Percentiles rank a stretch among this genome's conserved stretches.
Conservation (phyloP, 1,284 basidiomycete genomes). For the Entoloma clypeatum region DNA sequence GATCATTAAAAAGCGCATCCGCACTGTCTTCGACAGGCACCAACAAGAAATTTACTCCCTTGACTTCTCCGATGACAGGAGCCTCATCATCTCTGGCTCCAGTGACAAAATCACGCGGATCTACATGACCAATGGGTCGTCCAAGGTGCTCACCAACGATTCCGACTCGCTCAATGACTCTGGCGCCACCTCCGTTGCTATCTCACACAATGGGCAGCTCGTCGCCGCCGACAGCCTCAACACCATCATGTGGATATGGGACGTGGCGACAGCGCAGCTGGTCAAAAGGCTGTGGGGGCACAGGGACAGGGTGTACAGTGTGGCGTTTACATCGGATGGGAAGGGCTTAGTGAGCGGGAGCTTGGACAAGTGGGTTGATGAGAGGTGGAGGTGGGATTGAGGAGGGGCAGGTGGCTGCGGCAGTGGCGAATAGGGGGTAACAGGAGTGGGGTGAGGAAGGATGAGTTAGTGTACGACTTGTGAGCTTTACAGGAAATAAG, state of each 20-base stretch:
- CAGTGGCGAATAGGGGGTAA: constrained; percentile 26
- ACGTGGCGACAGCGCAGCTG: constrained; percentile 66
- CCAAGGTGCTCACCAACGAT: constrained; percentile 56
- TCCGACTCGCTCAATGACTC: constrained; percentile 59
- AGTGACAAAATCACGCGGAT: constrained; percentile 88
- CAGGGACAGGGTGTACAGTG: constrained; percentile 81
- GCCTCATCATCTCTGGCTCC: constrained; percentile 83
- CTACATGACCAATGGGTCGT: constrained; percentile 67
- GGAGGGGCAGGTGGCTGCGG: constrained; percentile 40
- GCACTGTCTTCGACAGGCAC: constrained; percentile 78
- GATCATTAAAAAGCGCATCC: constrained; percentile 69
- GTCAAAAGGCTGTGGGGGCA: constrained; percentile 79
- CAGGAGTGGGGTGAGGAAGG: constrained; percentile 23
- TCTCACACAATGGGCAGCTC: constrained; percentile 77
- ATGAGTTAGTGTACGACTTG: constrained; percentile 59
- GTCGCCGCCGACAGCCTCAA: constrained; percentile 86
- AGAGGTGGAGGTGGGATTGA: constrained; percentile 27
- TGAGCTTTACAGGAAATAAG: constrained; percentile 84
- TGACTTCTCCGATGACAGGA: constrained; percentile 80
- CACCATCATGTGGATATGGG: constrained; percentile 86
- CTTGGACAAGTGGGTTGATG: constrained; percentile 66
- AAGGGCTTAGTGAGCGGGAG: constrained; percentile 77
- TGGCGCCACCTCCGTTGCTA: constrained; percentile 74
- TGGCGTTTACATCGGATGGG: constrained; percentile 87
- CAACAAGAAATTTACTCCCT: constrained; percentile 90